A percentile compares a stretch with the other conserved stretches of the same genome.
Conservation (phyloP, 2,329 filamentous ascomycete genomes). For the Diaporthe australafricana region DNA sequence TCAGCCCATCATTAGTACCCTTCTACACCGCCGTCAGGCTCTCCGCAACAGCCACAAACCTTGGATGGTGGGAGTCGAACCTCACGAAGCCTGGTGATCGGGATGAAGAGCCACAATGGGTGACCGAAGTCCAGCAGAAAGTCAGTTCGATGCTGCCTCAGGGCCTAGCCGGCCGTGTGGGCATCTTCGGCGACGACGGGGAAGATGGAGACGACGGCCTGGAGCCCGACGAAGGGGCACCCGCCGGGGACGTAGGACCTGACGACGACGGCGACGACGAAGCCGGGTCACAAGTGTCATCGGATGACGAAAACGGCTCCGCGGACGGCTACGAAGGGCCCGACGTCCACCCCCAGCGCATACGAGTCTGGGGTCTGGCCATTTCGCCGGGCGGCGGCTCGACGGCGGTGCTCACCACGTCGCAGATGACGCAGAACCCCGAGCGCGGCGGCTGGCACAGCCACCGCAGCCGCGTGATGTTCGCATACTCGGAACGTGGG, state of each 20-base stretch:
- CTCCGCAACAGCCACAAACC: slow-evolving; percentile 62
- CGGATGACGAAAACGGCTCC: slow-evolving; percentile 46
- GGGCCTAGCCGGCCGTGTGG: slow-evolving; percentile 55
- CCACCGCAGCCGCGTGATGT: slow-evolving; percentile 51
- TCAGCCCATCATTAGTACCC: slow-evolving; percentile 50
- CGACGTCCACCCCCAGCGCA: slow-evolving; percentile 61
- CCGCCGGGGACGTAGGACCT: slow-evolving; percentile 45
- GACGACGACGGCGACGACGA: slow-evolving; percentile 42
- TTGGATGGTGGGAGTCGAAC: slow-evolving; percentile 67
- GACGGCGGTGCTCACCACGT: slow-evolving; percentile 62
- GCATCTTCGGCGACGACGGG: slow-evolving; percentile 46
- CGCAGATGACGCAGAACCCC: slow-evolving; percentile 60
- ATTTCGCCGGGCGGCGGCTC: slow-evolving; percentile 63
- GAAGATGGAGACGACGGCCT: slow-evolving; percentile 43
- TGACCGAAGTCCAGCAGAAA: slow-evolving; percentile 56
- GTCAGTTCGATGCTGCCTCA: slow-evolving; percentile 58
- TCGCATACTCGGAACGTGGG: slow-evolving; percentile 44
- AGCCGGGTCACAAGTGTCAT: slow-evolving; percentile 48
- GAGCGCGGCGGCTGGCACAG: slow-evolving; percentile 55
- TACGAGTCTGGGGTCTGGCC: slow-evolving; percentile 65
- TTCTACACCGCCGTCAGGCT: slow-evolving; percentile 65
- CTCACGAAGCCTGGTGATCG: slow-evolving; percentile 38
- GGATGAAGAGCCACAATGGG: slow-evolving; percentile 56
- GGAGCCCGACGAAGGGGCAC: slow-evolving; percentile 43
- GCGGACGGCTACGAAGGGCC: slow-evolving; percentile 46